phyloP scores from a whole-genome alignment of 1,284 basidiomycete genomes.

The Thelephora terrestris region DNA sequence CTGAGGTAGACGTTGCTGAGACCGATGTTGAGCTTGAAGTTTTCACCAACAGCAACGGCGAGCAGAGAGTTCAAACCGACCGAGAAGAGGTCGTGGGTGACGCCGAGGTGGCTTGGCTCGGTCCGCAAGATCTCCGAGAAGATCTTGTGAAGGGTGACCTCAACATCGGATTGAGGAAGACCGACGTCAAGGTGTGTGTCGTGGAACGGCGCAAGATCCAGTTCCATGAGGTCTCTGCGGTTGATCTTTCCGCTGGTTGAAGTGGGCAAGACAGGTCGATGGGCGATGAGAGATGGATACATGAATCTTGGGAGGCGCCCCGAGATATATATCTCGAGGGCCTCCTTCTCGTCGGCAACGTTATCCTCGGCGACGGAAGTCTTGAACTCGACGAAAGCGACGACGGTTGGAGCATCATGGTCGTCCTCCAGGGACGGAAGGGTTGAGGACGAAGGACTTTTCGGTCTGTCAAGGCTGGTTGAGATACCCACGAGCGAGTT shows the following conservation, averaged over 20 bases:
- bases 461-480: constrained; percentile 19
- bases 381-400: constrained; percentile 21
- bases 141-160: constrained; percentile 17
- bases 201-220: constrained; percentile 17
- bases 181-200: constrained; percentile 17
- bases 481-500: constrained; percentile 24
- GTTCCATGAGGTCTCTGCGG: constrained; percentile 17
- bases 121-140: constrained; percentile 17
- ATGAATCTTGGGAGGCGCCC: constrained; percentile 21
- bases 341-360: constrained; percentile 18
- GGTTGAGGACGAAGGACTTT: constrained; percentile 16
- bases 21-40: constrained; percentile 19
- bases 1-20: constrained; percentile 20
- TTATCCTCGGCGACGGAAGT: constrained; percentile 4
- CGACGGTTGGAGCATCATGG: constrained; percentile 19
- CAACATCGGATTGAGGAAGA: constrained; percentile 17
- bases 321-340: constrained; percentile 17
- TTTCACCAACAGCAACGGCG: constrained; percentile 22
- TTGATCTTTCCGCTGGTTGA: constrained; percentile 20
- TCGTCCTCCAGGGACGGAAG: constrained; percentile 17
- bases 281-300: constrained; percentile 21
- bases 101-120: constrained; percentile 16
- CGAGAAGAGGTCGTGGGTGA: constrained; percentile 20
- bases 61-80: constrained; percentile 21
- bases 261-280: constrained; percentile 15